Base-by-base conservation (phyloP, 2,329 filamentous ascomycete genomes). In the Monosporascus sp. region DNA sequence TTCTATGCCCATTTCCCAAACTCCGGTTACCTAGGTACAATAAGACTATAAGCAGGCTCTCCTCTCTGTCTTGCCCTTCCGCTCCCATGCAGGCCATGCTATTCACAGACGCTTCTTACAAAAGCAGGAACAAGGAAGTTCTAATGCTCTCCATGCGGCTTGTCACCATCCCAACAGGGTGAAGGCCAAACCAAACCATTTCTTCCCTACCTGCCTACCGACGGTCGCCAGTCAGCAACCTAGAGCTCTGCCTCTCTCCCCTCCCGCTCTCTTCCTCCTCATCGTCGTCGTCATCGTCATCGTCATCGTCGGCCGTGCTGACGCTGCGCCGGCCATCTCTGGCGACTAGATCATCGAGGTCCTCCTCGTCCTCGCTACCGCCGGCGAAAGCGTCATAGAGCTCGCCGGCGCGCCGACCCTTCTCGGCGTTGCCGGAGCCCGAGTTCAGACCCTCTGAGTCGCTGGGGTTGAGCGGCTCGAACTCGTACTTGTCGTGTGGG, bases 341-440 rank as follows among this genome's bases (percentile, higher is more conserved):
- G 16, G 47, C 37, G 40, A 74, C 72, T 35, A 77, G 77, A 53
- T 78, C 74, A 19, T 69, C 72, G 11, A 73, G 70, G 26, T 88
- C 85, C 52, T 90, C 88, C 53, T 94, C 92, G 54, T 93, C 93
- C 24, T 82, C 80, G 56, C 81, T 85, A 50, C 91, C 93, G 17
- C 90, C 92, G 0, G 94, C 94, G 78, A 99, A 99, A 5, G 94
- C 94, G 76, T 99, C 94, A 69, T 99, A 99, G 45, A 99, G 75
- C 74, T 97, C 93, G 27, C 93, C 91, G 2, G 91, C 94, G 20
- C 90, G 71, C 50, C 79, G 78, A 59, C 81, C 78, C 60, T 74
- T 75, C 60, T 70, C 73, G 60, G 55, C 72, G 72, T 74, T 80
- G 68, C 75, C 75, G 49, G 68, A 73, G 54, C 63, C 63, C 7